Evolutionary conservation across 371 early-diverging fungal genomes (phyloP).

Genomic region (Apophysomyces ossiformis): DNA sequence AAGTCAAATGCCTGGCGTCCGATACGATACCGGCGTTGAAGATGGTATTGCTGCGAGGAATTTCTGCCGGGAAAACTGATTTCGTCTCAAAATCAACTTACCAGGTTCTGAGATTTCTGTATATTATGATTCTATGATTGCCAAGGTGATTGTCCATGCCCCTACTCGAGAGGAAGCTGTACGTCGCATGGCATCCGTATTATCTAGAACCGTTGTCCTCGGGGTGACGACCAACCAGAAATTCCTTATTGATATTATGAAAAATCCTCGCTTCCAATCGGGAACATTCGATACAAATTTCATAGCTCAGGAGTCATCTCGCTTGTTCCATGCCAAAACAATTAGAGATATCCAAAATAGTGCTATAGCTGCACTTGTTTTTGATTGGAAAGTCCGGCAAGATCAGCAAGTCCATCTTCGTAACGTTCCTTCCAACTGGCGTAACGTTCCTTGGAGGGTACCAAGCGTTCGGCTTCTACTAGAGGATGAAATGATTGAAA

Average conservation of each 20-base stretch:
- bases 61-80: background rate
- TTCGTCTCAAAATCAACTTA: background rate
- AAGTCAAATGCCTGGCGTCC: constrained; percentile 57
- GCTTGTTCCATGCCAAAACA: constrained; percentile 28
- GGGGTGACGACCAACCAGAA: constrained; percentile 73
- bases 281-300: constrained; percentile 69
- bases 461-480: constrained; percentile 44
- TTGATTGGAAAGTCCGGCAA: constrained; percentile 59
- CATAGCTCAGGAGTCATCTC: constrained; percentile 47
- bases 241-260: constrained; percentile 62
- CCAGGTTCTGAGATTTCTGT: constrained; percentile 77
- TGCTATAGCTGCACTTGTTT: constrained; percentile 50
- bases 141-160: constrained; percentile 89
- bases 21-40: constrained; percentile 83
- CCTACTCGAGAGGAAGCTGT: constrained; percentile 79
- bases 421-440: constrained; percentile 61
- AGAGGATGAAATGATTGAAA: constrained; percentile 30
- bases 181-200: constrained; percentile 72
- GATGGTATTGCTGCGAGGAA: constrained; percentile 66
- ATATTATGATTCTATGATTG: constrained; percentile 84
- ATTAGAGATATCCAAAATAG: constrained; percentile 28
- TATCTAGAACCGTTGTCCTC: constrained; percentile 62
- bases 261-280: constrained; percentile 57
- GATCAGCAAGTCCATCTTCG: constrained; percentile 52
- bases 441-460: constrained; percentile 58